Evolutionary conservation across 352 stramenopile genomes (phyloP).

Genomic region (Phytophthora vignae): DNA sequence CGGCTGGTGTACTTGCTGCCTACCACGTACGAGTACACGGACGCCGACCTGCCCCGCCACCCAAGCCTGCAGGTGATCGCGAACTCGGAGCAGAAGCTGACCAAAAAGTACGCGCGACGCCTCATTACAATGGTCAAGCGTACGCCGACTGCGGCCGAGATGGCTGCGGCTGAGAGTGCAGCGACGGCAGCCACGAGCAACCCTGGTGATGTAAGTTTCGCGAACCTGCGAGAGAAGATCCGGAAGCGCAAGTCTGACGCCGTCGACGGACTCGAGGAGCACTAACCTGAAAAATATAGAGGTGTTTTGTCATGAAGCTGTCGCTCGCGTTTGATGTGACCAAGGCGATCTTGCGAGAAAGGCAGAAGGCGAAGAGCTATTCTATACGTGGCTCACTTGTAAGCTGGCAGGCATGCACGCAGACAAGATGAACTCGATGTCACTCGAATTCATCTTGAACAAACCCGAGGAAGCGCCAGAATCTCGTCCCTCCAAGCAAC

Average conservation of each 20-base stretch:
- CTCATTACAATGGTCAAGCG: constrained; percentile 91
- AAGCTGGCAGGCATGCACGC: background rate
- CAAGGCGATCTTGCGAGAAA: constrained; percentile 23
- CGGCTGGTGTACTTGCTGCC: constrained; percentile 90
- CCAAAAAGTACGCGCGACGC: constrained; percentile 82
- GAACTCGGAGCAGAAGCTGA: constrained; percentile 89
- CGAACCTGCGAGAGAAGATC: constrained; percentile 79
- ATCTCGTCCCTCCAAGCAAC: constrained; percentile 3
- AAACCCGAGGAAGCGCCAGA: constrained; percentile 3
- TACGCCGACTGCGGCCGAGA: constrained; percentile 29
- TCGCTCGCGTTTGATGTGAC: constrained; percentile 11
- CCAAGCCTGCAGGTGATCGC: constrained; percentile 68
- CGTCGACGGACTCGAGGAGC: constrained; percentile 29
- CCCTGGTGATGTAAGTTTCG: constrained; percentile 61
- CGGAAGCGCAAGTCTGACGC: constrained; percentile 72
- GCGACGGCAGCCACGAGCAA: constrained; percentile 28
- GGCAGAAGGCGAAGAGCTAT: constrained; percentile 24
- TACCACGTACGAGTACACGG: constrained; percentile 84
- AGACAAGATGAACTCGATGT: constrained; percentile 40
- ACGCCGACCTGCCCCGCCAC: constrained; percentile 82
- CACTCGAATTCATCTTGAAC: constrained; percentile 46
- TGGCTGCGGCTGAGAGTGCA: constrained; percentile 14
- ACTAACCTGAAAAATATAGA: constrained; percentile 18
- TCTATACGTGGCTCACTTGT: background rate
- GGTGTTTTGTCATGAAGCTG: background rate